These are phyloP conservation scores for Phellopilus nigrolimitatus DNA, from an alignment of 1,284 basidiomycete genomes.

Conservation along the genomic window DNA sequence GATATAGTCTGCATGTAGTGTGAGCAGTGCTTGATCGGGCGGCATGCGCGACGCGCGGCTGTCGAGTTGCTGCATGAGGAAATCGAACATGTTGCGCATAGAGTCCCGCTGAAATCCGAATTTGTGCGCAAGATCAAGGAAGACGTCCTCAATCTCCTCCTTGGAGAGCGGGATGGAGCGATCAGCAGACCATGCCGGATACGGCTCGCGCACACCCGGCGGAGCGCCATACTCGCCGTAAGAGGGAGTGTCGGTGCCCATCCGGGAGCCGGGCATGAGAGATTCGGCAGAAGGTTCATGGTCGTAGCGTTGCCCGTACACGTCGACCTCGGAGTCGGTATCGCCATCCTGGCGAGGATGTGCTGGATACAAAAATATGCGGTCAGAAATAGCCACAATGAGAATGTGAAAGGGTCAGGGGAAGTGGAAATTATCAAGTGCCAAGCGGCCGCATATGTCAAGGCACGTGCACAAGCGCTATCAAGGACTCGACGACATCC, in stretches of 20 bases:
- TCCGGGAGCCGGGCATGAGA: conserved; percentile 44
- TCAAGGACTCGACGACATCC: background rate
- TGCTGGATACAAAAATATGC: conserved; percentile 2
- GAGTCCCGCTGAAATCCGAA: conserved; percentile 97
- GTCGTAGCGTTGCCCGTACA: conserved; percentile 60
- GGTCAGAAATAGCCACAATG: background rate
- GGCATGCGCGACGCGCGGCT: conserved; percentile 97
- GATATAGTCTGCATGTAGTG: conserved; percentile 98
- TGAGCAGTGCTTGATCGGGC: conserved; percentile 90
- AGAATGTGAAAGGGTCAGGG: background rate
- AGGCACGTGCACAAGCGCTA: background rate
- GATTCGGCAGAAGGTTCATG: conserved; percentile 72
- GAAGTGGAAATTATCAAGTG: background rate
- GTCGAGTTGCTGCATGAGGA: conserved; percentile 97
- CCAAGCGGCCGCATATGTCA: background rate
- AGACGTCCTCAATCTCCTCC: conserved; percentile 99
- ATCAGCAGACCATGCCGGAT: conserved; percentile 91
- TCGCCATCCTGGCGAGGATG: conserved; percentile 39
- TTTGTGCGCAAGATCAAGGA: conserved; percentile 97
- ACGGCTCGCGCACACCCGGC: conserved; percentile 64
- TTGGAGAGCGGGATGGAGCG: conserved; percentile 94
- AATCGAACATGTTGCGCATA: conserved; percentile 95
- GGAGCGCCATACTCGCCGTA: conserved; percentile 50
- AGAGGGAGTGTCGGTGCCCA: conserved; percentile 59
- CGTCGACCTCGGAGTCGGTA: conserved; percentile 72